Evolutionary conservation across 2,329 filamentous ascomycete genomes (phyloP).

Genomic region (Albophoma yamanashiensis): DNA sequence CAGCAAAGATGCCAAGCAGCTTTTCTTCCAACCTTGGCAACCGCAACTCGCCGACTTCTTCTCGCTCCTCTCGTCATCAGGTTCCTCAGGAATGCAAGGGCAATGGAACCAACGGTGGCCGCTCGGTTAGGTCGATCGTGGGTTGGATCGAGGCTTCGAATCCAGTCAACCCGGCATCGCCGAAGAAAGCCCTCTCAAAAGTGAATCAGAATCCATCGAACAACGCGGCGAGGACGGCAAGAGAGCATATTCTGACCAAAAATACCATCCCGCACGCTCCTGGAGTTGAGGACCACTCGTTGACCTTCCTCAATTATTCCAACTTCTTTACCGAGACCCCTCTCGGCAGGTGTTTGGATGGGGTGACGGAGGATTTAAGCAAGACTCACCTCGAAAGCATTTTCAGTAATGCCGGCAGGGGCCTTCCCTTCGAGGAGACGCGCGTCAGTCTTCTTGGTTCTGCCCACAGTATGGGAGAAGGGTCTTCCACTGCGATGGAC

Average conservation of each 20-base stretch:
- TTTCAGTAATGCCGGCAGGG: not conserved
- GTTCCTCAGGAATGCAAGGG: not conserved
- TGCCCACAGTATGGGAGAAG: not conserved
- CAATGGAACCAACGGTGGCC: slow-evolving; percentile 1
- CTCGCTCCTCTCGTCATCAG: not conserved
- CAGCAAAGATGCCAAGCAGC: slow-evolving; percentile 13
- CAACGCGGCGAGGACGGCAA: not conserved
- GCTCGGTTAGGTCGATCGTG: slow-evolving; percentile 19
- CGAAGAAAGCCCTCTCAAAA: not conserved
- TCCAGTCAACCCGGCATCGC: slow-evolving; percentile 1
- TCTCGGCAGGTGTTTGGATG: slow-evolving; percentile 19
- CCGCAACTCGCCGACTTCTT: slow-evolving; percentile 3
- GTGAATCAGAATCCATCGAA: not conserved
- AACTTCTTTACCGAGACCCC: slow-evolving; percentile 19
- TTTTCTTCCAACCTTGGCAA: slow-evolving; percentile 17
- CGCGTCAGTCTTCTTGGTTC: not conserved
- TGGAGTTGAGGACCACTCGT: slow-evolving; percentile 18
- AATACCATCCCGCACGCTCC: not conserved
- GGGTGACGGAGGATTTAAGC: not conserved
- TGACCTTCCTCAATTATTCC: slow-evolving; percentile 21
- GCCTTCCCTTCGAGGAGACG: not conserved
- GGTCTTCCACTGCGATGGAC: not conserved
- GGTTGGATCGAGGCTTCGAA: slow-evolving; percentile 17
- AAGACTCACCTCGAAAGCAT: not conserved
- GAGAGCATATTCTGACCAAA: not conserved